These are phyloP conservation scores for Rhododendron molle DNA, from an alignment of 148 eudicot species.

Conservation along the genomic window DNA sequence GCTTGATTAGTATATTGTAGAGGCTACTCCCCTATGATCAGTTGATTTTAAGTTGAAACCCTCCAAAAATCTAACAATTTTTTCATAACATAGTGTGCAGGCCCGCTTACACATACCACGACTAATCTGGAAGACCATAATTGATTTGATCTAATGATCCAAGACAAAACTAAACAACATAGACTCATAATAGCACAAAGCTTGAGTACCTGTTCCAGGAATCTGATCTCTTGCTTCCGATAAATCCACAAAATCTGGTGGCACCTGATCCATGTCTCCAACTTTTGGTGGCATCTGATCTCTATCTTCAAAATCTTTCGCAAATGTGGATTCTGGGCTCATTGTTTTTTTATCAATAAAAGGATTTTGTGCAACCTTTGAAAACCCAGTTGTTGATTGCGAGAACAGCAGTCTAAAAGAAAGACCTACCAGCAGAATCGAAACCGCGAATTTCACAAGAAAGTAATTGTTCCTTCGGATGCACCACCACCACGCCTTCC, in stretches of 20 bases:
- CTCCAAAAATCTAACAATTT: too few species aligned
- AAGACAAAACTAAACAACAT: not conserved
- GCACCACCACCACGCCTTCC: slow-evolving; percentile 16
- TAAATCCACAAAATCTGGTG: not conserved
- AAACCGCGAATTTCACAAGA: slow-evolving; percentile 28
- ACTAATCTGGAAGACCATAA: too few species aligned
- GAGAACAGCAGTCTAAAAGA: slow-evolving; percentile 31
- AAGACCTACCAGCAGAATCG: slow-evolving; percentile 34
- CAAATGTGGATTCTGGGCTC: not conserved
- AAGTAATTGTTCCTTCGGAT: slow-evolving; percentile 29
- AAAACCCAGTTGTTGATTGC: slow-evolving; percentile 19
- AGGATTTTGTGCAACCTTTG: slow-evolving; percentile 1
- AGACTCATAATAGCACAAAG: not conserved
- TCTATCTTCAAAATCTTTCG: not conserved
- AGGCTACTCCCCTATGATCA: too few species aligned
- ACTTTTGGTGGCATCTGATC: slow-evolving; percentile 8
- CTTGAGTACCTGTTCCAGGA: slow-evolving; percentile 5
- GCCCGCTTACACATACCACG: too few species aligned
- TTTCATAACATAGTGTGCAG: too few species aligned
- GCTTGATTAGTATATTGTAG: not conserved
- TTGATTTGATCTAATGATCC: not conserved
- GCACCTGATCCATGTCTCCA: not conserved
- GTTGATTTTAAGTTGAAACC: too few species aligned
- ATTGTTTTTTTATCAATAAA: not conserved
- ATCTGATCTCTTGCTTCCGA: slow-evolving; percentile 14